Evolutionary conservation across 2,329 filamentous ascomycete species (phyloP).

Genomic region (Davidsoniella virescens): DNA sequence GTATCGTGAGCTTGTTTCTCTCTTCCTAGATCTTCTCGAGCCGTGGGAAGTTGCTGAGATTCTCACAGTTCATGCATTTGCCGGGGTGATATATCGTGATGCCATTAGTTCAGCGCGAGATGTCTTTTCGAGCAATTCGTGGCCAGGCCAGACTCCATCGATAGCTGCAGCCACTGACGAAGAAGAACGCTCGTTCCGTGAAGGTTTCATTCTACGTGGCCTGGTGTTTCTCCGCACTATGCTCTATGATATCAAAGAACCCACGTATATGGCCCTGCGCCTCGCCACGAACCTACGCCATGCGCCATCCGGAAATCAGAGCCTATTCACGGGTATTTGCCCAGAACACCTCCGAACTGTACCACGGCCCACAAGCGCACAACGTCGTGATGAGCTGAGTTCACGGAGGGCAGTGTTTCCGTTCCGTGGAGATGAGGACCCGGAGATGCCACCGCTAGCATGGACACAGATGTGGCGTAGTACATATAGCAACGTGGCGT

Average conservation of each 20-base stretch:
- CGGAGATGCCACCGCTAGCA: constrained; percentile 2
- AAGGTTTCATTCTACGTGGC: constrained; percentile 5
- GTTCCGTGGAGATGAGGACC: constrained; percentile 6
- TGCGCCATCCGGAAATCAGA: neutral
- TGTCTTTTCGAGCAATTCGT: neutral
- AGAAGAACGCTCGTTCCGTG: neutral
- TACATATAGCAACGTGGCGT: constrained; percentile 10
- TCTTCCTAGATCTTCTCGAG: constrained; percentile 7
- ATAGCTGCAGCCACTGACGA: neutral
- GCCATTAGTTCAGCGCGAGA: neutral
- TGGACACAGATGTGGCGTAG: constrained; percentile 9
- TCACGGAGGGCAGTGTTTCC: constrained; percentile 2
- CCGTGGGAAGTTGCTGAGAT: constrained; percentile 12
- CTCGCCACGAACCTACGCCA: neutral
- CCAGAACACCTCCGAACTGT: constrained; percentile 2
- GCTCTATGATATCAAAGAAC: constrained; percentile 1
- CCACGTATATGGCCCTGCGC: neutral
- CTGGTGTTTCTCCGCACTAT: constrained; percentile 6
- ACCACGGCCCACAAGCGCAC: neutral
- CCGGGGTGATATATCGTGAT: constrained; percentile 4
- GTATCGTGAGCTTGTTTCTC: neutral
- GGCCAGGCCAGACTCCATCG: too few relatives aligned
- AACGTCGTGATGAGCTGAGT: constrained; percentile 1
- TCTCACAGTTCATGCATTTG: constrained; percentile 9
- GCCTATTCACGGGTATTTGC: neutral